These are phyloP conservation scores for Xylariaceae sp. DNA, from an alignment of 2,329 filamentous ascomycete genomes.

Conservation along the genomic window DNA sequence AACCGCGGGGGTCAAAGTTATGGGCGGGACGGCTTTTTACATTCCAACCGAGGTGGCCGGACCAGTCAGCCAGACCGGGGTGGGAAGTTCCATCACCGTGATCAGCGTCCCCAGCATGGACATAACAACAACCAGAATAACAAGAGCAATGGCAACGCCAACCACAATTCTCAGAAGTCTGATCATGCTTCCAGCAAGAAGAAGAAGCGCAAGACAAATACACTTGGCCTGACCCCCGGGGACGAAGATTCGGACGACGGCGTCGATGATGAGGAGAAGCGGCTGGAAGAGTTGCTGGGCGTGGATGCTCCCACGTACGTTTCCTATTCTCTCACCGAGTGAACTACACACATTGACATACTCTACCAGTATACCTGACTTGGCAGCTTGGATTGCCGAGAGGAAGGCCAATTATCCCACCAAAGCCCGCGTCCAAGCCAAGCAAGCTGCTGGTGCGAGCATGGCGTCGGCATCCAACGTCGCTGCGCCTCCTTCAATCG, in stretches of 20 bases:
- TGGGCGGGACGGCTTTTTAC: conserved; percentile 11
- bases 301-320: conserved; percentile 49
- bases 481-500: conserved; percentile 36
- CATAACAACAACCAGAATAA: conserved; percentile 17
- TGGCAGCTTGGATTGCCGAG: conserved; percentile 74
- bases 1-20: conserved; percentile 8
- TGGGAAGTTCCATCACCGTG: conserved; percentile 32
- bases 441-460: conserved; percentile 44
- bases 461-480: conserved; percentile 55
- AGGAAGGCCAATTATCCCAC: conserved; percentile 77
- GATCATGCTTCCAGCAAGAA: conserved; percentile 49
- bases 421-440: conserved; percentile 58
- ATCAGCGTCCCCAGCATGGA: conserved; percentile 24
- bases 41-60: conserved; percentile 28
- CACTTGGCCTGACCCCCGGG: conserved; percentile 62
- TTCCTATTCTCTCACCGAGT: conserved; percentile 3
- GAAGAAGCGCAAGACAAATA: conserved; percentile 66
- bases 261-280: conserved; percentile 63
- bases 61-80: conserved; percentile 31
- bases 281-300: conserved; percentile 46
- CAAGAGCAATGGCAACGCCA: not conserved
- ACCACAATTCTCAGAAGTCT: conserved; percentile 42
- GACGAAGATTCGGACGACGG: conserved; percentile 59
- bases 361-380: conserved; percentile 52
- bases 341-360: conserved; percentile 7